Evolutionary conservation across 1,284 basidiomycete species (phyloP).

Genomic region (Trametes pubescens): DNA sequence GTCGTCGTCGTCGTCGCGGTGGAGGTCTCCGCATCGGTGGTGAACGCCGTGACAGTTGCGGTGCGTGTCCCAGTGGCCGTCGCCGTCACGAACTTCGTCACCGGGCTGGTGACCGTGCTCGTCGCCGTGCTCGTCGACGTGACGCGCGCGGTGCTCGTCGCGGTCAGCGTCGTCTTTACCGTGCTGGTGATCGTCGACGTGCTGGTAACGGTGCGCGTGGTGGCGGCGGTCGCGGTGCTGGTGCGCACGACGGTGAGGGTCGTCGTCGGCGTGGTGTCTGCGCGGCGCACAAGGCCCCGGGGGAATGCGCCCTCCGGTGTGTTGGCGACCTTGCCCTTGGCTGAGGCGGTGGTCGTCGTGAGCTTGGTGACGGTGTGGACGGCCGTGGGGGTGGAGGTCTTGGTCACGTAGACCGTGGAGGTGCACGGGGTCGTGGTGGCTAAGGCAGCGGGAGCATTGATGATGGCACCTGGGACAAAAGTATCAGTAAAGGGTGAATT

Average conservation of each 20-base stretch:
- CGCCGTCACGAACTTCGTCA: not conserved
- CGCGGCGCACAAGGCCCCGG: slow-evolving; percentile 46
- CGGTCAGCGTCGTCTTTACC: not conserved
- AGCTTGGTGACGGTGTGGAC: not conserved
- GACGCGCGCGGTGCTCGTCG: slow-evolving; percentile 7
- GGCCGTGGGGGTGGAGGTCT: not conserved
- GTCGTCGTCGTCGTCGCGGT: slow-evolving; percentile 12
- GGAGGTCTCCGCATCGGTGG: not conserved
- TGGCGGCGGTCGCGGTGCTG: not conserved
- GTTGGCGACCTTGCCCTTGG: slow-evolving; percentile 7
- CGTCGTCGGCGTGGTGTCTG: slow-evolving; percentile 34
- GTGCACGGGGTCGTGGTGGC: not conserved
- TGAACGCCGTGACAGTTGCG: slow-evolving; percentile 7
- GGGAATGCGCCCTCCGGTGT: not conserved
- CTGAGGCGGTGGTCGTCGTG: not conserved
- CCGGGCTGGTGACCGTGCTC: slow-evolving; percentile 9
- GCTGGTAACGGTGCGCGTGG: not conserved
- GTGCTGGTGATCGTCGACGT: not conserved
- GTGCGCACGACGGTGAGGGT: slow-evolving; percentile 47
- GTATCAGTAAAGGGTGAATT: not conserved
- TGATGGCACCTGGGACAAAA: not conserved
- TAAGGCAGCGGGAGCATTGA: not conserved
- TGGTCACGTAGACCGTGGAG: not conserved
- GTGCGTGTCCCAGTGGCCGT: slow-evolving; percentile 6
- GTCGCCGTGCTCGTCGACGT: not conserved